These are phyloP conservation scores for Neoarthrinium moseri DNA, from an alignment of 2,329 filamentous ascomycete genomes.

Conservation along the genomic window DNA sequence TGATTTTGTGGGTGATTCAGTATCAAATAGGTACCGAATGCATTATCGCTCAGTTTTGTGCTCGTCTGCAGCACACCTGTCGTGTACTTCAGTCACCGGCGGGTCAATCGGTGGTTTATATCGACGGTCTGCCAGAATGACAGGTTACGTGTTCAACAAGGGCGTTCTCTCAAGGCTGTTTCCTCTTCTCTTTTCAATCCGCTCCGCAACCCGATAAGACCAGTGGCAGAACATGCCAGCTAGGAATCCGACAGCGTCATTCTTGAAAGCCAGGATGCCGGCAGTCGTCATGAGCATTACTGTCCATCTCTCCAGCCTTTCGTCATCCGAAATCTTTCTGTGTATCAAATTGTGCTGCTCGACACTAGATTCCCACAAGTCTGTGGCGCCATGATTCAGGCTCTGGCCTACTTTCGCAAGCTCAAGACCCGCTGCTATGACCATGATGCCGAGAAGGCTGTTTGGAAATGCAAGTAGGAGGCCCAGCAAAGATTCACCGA, in stretches of 20 bases:
- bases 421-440: slow-evolving; percentile 85
- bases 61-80: too few species aligned
- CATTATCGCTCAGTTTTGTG: too few species aligned
- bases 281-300: slow-evolving; percentile 90
- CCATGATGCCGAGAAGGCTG: slow-evolving; percentile 79
- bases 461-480: slow-evolving; percentile 73
- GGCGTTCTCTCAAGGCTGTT: slow-evolving; percentile 28
- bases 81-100: too few species aligned
- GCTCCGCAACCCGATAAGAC: slow-evolving; percentile 53
- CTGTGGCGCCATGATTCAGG: slow-evolving; percentile 69
- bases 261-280: slow-evolving; percentile 79
- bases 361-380: slow-evolving; percentile 56
- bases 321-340: slow-evolving; percentile 60
- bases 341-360: slow-evolving; percentile 43
- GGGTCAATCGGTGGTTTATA: too few species aligned
- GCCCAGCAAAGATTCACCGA: slow-evolving; percentile 71
- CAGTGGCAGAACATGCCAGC: slow-evolving; percentile 79
- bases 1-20: too few species aligned
- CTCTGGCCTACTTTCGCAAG: slow-evolving; percentile 82
- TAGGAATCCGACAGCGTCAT: slow-evolving; percentile 84
- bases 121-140: too few species aligned
- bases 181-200: slow-evolving; percentile 29
- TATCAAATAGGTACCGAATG: too few species aligned
- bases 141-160: slow-evolving; percentile 22
- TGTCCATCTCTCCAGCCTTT: slow-evolving; percentile 75